Percentiles rank a stretch among this genome's conserved stretches.
These are phyloP conservation scores for Apostasia ramifera DNA, from an alignment of 106 monocot genomes.

Conservation along the genomic window DNA sequence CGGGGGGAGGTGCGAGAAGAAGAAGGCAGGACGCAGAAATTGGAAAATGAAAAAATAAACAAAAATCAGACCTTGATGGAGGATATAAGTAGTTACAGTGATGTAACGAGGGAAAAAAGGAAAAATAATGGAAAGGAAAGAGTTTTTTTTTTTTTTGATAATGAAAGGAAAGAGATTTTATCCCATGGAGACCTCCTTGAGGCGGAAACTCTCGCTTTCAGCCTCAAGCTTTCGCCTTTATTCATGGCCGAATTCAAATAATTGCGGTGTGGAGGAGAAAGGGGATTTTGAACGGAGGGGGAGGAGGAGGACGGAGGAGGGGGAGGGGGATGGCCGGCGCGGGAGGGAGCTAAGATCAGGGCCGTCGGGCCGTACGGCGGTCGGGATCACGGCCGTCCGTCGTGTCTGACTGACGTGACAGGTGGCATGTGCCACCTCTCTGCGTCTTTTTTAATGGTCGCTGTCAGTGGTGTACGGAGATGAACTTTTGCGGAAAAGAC, in stretches of 20 bases:
- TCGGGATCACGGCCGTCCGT: background rate
- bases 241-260: background rate
- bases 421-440: background rate
- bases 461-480: background rate
- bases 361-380: background rate
- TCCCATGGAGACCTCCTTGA: background rate
- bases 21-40: background rate
- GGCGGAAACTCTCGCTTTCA: background rate
- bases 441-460: background rate
- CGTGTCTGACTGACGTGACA: constrained; percentile 1
- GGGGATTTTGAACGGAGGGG: background rate
- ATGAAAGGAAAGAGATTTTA: too few relatives aligned
- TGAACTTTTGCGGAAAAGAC: background rate
- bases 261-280: too few relatives aligned
- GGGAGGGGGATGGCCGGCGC: background rate
- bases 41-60: background rate
- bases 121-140: too few relatives aligned
- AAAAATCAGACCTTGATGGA: too few relatives aligned
- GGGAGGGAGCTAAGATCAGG: background rate
- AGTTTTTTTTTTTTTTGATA: too few relatives aligned
- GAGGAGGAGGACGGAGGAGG: background rate
- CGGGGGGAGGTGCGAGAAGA: background rate
- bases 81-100: too few relatives aligned
- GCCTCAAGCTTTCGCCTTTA: background rate
- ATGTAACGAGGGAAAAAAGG: too few relatives aligned